These are phyloP conservation scores for Huntiella omanensis DNA, from an alignment of 2,329 filamentous ascomycete genomes.

Conservation along the genomic window DNA sequence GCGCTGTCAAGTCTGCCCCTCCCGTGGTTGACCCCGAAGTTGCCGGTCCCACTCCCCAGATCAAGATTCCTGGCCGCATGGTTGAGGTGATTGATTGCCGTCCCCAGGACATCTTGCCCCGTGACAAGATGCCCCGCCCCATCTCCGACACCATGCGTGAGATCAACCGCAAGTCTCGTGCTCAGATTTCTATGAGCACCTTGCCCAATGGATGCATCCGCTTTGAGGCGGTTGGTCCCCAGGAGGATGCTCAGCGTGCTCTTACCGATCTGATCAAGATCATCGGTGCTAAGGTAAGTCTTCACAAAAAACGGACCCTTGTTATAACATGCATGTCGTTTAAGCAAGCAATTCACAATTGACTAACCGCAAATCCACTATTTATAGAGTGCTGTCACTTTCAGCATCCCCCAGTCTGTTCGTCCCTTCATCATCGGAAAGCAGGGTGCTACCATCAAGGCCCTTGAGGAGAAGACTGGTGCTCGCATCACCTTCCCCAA, in stretches of 20 bases:
- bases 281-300: constrained; percentile 64
- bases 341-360: neutral
- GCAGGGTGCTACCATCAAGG: constrained; percentile 74
- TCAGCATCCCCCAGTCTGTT: constrained; percentile 36
- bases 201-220: constrained; percentile 54
- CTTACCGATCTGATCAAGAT: constrained; percentile 78
- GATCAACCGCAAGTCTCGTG: constrained; percentile 81
- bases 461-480: constrained; percentile 74
- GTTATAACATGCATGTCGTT: neutral
- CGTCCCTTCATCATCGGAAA: constrained; percentile 86
- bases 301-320: constrained; percentile 4
- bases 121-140: constrained; percentile 64
- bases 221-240: constrained; percentile 72
- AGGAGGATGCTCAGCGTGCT: constrained; percentile 68
- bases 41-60: constrained; percentile 1
- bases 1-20: constrained; percentile 2
- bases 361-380: constrained; percentile 3
- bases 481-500: constrained; percentile 82
- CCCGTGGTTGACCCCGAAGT: neutral
- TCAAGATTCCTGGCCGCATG: constrained; percentile 68
- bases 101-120: constrained; percentile 57
- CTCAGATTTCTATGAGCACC: constrained; percentile 59
- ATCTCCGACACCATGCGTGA: constrained; percentile 73
- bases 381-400: constrained; percentile 11
- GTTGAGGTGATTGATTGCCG: constrained; percentile 58